Conservation (phyloP, 2,329 filamentous ascomycete genomes). For the Cladophialophora bantiana region DNA sequence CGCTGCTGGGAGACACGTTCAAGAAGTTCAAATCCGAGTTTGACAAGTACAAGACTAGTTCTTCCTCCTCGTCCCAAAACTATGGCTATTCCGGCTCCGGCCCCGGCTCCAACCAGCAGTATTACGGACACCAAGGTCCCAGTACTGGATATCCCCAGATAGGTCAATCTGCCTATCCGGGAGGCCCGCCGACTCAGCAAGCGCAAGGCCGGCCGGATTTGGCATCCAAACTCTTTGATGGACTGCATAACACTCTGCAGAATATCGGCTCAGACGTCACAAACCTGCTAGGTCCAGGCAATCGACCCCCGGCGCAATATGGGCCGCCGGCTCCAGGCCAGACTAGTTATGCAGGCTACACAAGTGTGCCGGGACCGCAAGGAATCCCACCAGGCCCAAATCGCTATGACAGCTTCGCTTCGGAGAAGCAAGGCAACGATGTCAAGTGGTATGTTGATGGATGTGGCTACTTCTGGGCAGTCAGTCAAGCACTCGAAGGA, state of each 20-base stretch:
- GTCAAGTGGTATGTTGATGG: conserved; percentile 87
- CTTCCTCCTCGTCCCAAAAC: conserved; percentile 31
- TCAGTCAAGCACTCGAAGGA: conserved; percentile 76
- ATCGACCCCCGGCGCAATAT: conserved; percentile 42
- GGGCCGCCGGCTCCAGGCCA: conserved; percentile 23
- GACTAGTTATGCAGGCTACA: conserved; percentile 22
- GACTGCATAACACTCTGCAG: conserved; percentile 57
- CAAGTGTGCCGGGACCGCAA: conserved; percentile 17
- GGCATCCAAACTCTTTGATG: conserved; percentile 56
- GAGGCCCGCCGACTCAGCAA: conserved; percentile 35
- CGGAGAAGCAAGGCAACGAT: conserved; percentile 70
- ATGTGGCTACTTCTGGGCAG: conserved; percentile 82
- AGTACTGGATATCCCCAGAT: conserved; percentile 24
- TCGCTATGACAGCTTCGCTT: conserved; percentile 69
- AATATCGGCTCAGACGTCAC: conserved; percentile 57
- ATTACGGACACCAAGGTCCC: conserved; percentile 30
- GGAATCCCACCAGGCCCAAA: conserved; percentile 42
- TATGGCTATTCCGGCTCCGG: conserved; percentile 40
- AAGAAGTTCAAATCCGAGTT: conserved; percentile 55
- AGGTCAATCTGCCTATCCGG: conserved; percentile 33
- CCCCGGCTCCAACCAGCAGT: conserved; percentile 41
- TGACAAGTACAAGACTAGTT: conserved; percentile 36
- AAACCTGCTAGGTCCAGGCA: conserved; percentile 48
- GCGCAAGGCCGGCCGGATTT: conserved; percentile 38
- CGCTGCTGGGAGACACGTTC: conserved; percentile 61